Evolutionary conservation across 352 stramenopile species (phyloP), one percentile per base, ranked within the genome.

Genomic region (Globisporangium uncinulatum): DNA sequence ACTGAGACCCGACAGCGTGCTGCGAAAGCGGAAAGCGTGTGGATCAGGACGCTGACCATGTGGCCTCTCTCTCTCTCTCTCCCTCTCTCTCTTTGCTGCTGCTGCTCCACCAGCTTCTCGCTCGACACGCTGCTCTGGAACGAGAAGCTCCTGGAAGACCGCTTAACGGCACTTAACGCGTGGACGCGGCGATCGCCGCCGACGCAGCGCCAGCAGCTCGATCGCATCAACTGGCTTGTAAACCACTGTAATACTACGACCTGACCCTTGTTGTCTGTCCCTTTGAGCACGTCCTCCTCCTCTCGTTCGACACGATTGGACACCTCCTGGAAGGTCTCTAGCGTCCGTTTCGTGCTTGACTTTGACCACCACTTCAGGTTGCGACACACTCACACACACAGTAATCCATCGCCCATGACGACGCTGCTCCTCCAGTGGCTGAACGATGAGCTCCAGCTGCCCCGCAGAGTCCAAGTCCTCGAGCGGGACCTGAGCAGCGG

Each of bases 401-500:
- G 24, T 29, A 29, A 29, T 29, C 24, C 43, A 29, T 9, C 11
- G 29, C 24, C 21, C 13, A 91, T 91, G 81, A 83, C 73, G 24
- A 67, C 73, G 15, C 65, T 89, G 19, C 32, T 87, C 48, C 62
- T 88, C 20, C 62, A 67, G n/a, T 92, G 82, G 79, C 51, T 92
- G 20, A 88, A 87, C 48, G 67, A 86, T 3, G 72, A 89, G 56
- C 67, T 89, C 11, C 56, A 68, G 44, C 58, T 89, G 39, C 67
- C 70, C 41, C 69, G 64, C 11, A 69, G 66, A 20, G 74, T 92
- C 50, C 37, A 72, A 21, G 60, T 75, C 21, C 61, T 89, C 19
- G 82, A 89, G 50, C 58, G 69, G 31, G 79, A 92, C 56, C 60
- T 86, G 9, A 86, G 79, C 64, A 92, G 83, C 54, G 82, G 82